Percentiles rank a stretch among this genome's conserved stretches.
phyloP scores from a whole-genome alignment of 31 red algal genomes.

The Asparagopsis taxiformis region DNA sequence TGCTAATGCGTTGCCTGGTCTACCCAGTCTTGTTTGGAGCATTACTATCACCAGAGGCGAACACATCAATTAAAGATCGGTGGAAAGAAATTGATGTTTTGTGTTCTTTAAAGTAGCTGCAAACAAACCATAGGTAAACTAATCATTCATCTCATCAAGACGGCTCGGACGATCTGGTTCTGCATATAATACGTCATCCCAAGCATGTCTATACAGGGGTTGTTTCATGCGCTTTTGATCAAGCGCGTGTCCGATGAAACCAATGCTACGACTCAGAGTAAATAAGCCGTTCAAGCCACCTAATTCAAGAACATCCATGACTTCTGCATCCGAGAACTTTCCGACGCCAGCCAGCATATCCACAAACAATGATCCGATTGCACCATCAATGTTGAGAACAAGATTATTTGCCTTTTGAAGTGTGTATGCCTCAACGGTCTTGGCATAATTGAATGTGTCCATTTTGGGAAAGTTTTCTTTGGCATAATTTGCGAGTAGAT shows the following conservation, averaged over 20 bases:
- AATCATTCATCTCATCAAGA: constrained; percentile 16
- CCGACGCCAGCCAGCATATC: constrained; percentile 80
- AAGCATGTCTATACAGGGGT: constrained; percentile 95
- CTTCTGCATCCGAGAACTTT: constrained; percentile 66
- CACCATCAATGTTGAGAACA: constrained; percentile 98
- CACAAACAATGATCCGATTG: constrained; percentile 90
- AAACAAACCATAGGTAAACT: too few species aligned
- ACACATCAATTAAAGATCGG: too few species aligned
- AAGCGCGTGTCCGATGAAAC: constrained; percentile 98
- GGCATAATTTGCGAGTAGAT: constrained; percentile 83
- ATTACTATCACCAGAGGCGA: too few species aligned
- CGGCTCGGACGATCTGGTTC: constrained; percentile 63
- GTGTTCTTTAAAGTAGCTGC: too few species aligned
- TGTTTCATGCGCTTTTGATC: constrained; percentile 98
- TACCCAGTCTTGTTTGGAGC: too few species aligned
- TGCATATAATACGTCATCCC: constrained; percentile 97
- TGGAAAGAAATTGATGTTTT: too few species aligned
- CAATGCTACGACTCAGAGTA: constrained; percentile 90
- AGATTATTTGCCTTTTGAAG: constrained; percentile 93
- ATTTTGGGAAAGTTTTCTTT: constrained; percentile 87
- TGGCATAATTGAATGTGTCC: constrained; percentile 80
- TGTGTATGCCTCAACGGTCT: constrained; percentile 89
- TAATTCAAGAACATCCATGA: constrained; percentile 83
- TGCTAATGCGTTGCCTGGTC: too few species aligned
- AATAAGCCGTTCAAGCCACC: constrained; percentile 97